Evolutionary conservation across 495 filamentous ascomycete species (phyloP).

Genomic region (Neurospora terricola): DNA sequence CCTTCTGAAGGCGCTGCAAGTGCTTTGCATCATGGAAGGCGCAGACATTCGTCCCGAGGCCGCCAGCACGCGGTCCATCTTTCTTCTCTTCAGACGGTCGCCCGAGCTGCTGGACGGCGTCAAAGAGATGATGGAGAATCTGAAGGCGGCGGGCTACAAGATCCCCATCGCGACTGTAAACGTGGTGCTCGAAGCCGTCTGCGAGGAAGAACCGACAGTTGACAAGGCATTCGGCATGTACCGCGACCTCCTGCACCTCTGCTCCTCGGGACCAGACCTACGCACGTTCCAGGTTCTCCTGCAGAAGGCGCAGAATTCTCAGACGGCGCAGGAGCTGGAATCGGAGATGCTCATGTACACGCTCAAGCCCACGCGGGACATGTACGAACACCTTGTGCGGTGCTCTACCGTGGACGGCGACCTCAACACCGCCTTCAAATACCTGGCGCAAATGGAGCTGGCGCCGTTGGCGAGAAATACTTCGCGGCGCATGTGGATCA

Average conservation of each 20-base stretch:
- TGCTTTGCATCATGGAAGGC: slow-evolving; percentile 59
- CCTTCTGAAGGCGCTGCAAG: slow-evolving; percentile 44
- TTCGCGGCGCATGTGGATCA: slow-evolving; percentile 25
- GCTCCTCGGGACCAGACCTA: slow-evolving; percentile 44
- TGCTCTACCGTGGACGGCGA: slow-evolving; percentile 46
- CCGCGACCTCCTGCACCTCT: slow-evolving; percentile 56
- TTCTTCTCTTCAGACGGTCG: slow-evolving; percentile 21
- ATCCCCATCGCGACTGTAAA: slow-evolving; percentile 52
- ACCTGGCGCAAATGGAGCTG: slow-evolving; percentile 45
- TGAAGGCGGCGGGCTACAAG: slow-evolving; percentile 33
- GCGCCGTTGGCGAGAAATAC: not conserved
- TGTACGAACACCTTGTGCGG: slow-evolving; percentile 61
- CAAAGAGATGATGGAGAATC: slow-evolving; percentile 42
- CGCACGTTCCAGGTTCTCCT: slow-evolving; percentile 60
- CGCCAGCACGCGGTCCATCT: slow-evolving; percentile 51
- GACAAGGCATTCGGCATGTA: slow-evolving; percentile 57
- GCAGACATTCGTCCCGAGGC: slow-evolving; percentile 42
- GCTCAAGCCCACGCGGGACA: slow-evolving; percentile 47
- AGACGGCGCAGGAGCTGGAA: slow-evolving; percentile 56
- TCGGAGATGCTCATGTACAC: slow-evolving; percentile 61
- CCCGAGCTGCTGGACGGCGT: slow-evolving; percentile 27
- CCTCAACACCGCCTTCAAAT: slow-evolving; percentile 48
- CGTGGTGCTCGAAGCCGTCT: slow-evolving; percentile 48
- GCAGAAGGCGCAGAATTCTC: slow-evolving; percentile 46
- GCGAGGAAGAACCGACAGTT: slow-evolving; percentile 24